A percentile compares a stretch with the other conserved stretches of the same genome.
Evolutionary conservation across 768 basidiomycete species (phyloP).

Genomic region (Termitomyces heimii): DNA sequence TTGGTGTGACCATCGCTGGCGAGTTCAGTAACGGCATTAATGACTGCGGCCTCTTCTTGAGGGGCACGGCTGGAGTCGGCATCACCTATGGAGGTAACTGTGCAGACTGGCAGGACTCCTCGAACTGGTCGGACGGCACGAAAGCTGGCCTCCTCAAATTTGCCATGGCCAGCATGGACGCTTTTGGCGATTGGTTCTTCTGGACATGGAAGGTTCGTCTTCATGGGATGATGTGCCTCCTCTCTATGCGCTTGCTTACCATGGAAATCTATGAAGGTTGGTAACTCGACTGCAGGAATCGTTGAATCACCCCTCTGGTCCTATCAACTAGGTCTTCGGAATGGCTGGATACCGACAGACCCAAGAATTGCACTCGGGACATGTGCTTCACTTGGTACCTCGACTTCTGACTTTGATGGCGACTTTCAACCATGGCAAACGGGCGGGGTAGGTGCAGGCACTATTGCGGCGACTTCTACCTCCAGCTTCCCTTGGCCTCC

Average conservation of each 20-base stretch:
- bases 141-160: constrained; percentile 37
- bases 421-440: constrained; percentile 61
- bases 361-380: constrained; percentile 45
- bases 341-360: constrained; percentile 48
- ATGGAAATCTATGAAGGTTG: constrained; percentile 22
- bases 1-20: constrained; percentile 67
- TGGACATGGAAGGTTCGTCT: constrained; percentile 47
- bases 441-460: constrained; percentile 54
- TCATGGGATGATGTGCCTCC: not conserved
- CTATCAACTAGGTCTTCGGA: constrained; percentile 35
- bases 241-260: constrained; percentile 1
- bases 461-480: constrained; percentile 38
- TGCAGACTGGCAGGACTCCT: constrained; percentile 39
- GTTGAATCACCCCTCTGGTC: constrained; percentile 46
- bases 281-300: constrained; percentile 26
- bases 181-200: constrained; percentile 31
- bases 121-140: constrained; percentile 37
- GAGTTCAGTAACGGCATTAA: constrained; percentile 69
- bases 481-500: constrained; percentile 57
- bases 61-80: constrained; percentile 10
- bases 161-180: constrained; percentile 41
- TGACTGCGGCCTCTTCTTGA: constrained; percentile 38
- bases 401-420: constrained; percentile 30
- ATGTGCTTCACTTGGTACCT: constrained; percentile 51
- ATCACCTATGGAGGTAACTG: constrained; percentile 26